These are phyloP conservation scores for Naganishia vaughanmartiniae DNA, from an alignment of 768 basidiomycete genomes.

Conservation along the genomic window DNA sequence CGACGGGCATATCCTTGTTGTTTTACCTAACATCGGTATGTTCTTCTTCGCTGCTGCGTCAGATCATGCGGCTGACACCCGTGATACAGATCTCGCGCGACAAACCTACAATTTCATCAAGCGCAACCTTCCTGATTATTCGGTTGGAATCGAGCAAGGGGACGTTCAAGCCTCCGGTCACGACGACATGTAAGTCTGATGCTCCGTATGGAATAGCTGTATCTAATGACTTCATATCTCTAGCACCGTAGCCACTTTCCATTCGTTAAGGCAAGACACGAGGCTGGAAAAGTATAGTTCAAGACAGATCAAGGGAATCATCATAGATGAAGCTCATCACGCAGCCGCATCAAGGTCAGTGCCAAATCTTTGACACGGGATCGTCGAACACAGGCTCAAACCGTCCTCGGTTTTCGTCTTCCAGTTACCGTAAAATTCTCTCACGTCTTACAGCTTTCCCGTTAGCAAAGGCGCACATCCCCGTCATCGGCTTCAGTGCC, in stretches of 20 bases:
- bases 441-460: neutral
- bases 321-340: conserved; percentile 1
- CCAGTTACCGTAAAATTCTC: neutral
- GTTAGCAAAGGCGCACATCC: neutral
- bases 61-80: neutral
- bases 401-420: neutral
- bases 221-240: neutral
- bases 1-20: neutral
- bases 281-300: neutral
- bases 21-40: neutral
- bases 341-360: neutral
- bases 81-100: neutral
- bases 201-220: neutral
- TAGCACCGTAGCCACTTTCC: neutral
- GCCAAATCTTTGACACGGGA: neutral
- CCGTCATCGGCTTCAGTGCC: conserved; percentile 1
- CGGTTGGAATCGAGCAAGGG: neutral
- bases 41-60: neutral
- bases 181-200: neutral
- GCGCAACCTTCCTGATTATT: neutral
- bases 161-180: neutral
- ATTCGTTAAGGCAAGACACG: neutral
- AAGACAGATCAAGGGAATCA: neutral
- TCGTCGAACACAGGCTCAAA: neutral
- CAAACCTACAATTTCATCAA: neutral